Conservation (phyloP, 257 asterid species). For the Penstemon newberryi region DNA sequence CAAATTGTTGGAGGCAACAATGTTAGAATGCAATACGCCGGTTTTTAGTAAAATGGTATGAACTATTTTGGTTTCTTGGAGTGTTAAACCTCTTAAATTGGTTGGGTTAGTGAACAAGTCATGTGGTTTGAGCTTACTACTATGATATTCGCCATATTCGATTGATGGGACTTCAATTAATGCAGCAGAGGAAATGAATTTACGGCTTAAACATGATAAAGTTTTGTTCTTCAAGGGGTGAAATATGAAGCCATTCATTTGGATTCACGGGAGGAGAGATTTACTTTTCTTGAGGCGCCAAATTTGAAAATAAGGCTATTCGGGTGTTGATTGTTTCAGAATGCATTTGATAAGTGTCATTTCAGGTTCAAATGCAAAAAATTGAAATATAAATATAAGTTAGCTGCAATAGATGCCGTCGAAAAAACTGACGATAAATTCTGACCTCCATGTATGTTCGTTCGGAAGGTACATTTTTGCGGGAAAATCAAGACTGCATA, state of each 20-base stretch:
- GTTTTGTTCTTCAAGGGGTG: constrained; percentile 28
- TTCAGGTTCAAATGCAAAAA: too few species aligned
- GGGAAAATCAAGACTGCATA: too few species aligned
- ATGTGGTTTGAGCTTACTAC: constrained; percentile 29
- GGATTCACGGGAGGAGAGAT: constrained; percentile 14
- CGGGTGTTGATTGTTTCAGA: too few species aligned
- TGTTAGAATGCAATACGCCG: constrained; percentile 26
- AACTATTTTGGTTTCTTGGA: constrained; percentile 41
- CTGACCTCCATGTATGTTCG: too few species aligned
- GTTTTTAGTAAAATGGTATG: constrained; percentile 54
- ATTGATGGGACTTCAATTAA: constrained; percentile 25
- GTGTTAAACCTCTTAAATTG: constrained; percentile 35
- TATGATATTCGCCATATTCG: constrained; percentile 22
- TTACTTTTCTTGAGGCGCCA: neutral
- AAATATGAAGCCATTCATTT: constrained; percentile 42
- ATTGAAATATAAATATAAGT: too few species aligned
- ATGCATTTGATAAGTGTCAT: too few species aligned
- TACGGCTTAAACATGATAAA: constrained; percentile 24
- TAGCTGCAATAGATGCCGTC: too few species aligned
- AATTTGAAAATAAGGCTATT: neutral
- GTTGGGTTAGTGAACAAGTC: constrained; percentile 36
- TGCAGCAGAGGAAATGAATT: constrained; percentile 35
- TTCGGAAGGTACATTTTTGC: too few species aligned
- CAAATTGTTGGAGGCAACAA: constrained; percentile 48
- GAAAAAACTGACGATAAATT: too few species aligned